These are phyloP conservation scores for Castanospermum australe DNA, from an alignment of 306 rosid species.

Conservation along the genomic window DNA sequence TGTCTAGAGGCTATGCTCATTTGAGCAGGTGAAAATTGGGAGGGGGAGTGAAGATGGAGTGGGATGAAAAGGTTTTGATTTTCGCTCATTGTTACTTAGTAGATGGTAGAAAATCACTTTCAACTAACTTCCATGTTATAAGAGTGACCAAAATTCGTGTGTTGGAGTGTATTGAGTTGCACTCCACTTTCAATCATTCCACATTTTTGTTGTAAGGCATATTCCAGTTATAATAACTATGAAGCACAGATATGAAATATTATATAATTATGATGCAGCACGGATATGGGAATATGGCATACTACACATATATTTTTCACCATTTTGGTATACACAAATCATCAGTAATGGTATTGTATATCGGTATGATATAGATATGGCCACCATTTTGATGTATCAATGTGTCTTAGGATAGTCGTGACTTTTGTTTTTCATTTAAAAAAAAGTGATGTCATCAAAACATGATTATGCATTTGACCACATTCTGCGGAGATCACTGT, in stretches of 20 bases:
- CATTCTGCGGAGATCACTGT: background rate
- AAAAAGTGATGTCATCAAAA: background rate
- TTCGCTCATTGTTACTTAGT: background rate
- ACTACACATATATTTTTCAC: background rate
- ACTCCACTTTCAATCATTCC: background rate
- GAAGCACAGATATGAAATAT: background rate
- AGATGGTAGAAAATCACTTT: background rate
- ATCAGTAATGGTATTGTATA: background rate
- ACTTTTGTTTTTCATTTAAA: background rate
- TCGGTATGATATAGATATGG: background rate
- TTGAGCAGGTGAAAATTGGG: background rate
- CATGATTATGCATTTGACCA: background rate
- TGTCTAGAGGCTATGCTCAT: background rate
- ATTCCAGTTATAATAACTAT: background rate
- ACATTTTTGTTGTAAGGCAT: background rate
- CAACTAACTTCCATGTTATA: background rate
- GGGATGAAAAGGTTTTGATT: background rate
- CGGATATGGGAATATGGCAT: background rate
- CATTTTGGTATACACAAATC: background rate
- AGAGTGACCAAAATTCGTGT: background rate
- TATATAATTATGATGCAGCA: background rate
- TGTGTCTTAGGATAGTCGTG: background rate
- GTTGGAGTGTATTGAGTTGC: background rate
- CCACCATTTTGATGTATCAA: background rate
- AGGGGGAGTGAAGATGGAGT: background rate